These are phyloP conservation scores for Tetraselmis striata DNA, from an alignment of 139 green algal genomes.

Conservation along the genomic window DNA sequence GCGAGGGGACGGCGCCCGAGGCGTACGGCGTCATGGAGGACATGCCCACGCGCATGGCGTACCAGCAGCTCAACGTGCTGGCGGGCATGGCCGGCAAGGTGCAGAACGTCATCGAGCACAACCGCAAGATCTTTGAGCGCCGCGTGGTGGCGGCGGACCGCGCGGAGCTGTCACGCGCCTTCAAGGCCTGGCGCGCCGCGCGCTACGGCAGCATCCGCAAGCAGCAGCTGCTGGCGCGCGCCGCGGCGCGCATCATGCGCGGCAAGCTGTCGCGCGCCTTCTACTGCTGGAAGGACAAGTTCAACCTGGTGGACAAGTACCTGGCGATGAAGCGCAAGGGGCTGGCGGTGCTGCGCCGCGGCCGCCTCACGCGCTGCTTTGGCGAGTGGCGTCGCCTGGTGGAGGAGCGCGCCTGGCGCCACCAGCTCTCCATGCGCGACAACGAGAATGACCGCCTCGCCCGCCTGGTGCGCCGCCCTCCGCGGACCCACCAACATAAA, in stretches of 20 bases:
- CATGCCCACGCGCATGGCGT: slow-evolving; percentile 64
- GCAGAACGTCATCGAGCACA: slow-evolving; percentile 73
- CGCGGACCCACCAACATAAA: too few relatives aligned
- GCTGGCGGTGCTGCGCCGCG: slow-evolving; percentile 25
- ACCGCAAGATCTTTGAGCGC: slow-evolving; percentile 59
- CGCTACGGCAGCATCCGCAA: slow-evolving; percentile 33
- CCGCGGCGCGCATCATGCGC: slow-evolving; percentile 33
- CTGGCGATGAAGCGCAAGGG: slow-evolving; percentile 55
- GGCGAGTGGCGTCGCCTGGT: slow-evolving; percentile 43
- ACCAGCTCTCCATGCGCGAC: slow-evolving; percentile 50
- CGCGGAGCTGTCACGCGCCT: neutral
- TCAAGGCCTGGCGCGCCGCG: slow-evolving; percentile 32
- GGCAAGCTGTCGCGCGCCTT: slow-evolving; percentile 43
- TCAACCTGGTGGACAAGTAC: slow-evolving; percentile 45
- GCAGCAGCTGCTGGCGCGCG: slow-evolving; percentile 36
- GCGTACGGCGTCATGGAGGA: slow-evolving; percentile 61
- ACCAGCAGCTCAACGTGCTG: slow-evolving; percentile 67
- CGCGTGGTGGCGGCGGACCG: neutral
- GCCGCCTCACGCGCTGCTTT: slow-evolving; percentile 49
- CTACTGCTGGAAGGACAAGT: slow-evolving; percentile 59
- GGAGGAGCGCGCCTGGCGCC: slow-evolving; percentile 62
- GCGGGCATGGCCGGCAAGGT: slow-evolving; percentile 78
- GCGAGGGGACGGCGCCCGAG: slow-evolving; percentile 34
- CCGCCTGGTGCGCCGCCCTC: neutral
- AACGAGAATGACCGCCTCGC: neutral